Evolutionary conservation across 2,329 filamentous ascomycete species (phyloP), one percentile per base, ranked within the genome.

Genomic region (Fusarium tricinctum): DNA sequence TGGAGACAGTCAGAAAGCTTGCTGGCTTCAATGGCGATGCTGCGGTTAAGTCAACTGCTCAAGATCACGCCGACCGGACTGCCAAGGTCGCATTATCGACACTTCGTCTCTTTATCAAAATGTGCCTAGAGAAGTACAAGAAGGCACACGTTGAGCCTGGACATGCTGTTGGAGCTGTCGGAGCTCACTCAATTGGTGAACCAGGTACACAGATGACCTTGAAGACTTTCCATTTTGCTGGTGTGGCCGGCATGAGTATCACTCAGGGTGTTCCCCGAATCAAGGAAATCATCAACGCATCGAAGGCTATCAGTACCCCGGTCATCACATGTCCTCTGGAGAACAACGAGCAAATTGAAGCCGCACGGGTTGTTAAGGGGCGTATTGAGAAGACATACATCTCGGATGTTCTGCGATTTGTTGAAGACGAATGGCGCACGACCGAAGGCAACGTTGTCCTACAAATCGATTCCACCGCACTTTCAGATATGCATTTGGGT

Each of bases 271-370:
- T 99, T 8, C 96, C 96, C 2, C 95, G 96, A 90, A 99, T 99
- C 84, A 99, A 99, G 82, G 96, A 99, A 85, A 99, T 99, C 72
- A 99, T 99, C 89, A 99, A 99, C 81, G 96, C 96, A 8, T 97
- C 94, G 10, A 97, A 94, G 78, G 84, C 85, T 49, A 99, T 99
- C 80, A 97, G 92, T 78, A 99, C 96, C 1, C 96, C 96, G 0
- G 91, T 99, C 76, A 97, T 99, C 71, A 89, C 88, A 8, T 98
- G 96, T 75, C 91, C 92, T 6, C 84, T 98, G 7, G 86, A 93
- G 68, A 96, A 94, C 75, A 88, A 90, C 63, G 83, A 86, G 56
- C 88, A 91, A 69, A 89, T 96, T 55, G 87, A 90, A 69, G 93
- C 92, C 3, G 96, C 95, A n/a, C 89, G 91, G 32, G 89, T 97